These are phyloP conservation scores for Diaporthe citri DNA, from an alignment of 2,329 filamentous ascomycete genomes.

Conservation along the genomic window DNA sequence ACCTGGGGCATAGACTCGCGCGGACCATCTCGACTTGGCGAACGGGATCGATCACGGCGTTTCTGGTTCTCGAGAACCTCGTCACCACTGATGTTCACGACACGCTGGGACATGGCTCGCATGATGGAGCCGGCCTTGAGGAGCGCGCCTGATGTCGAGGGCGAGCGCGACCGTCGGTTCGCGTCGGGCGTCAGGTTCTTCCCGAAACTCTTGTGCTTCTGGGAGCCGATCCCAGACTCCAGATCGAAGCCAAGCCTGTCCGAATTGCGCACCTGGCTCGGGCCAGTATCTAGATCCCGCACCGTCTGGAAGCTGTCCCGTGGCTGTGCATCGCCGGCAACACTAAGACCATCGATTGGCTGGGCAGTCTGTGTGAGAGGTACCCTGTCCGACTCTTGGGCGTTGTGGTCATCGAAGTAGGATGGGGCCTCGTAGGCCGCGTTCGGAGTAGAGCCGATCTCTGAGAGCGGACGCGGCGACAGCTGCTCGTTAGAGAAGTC, in stretches of 20 bases:
- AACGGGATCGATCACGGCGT: conserved; percentile 71
- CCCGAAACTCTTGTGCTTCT: conserved; percentile 69
- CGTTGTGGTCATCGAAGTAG: conserved; percentile 48
- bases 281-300: conserved; percentile 67
- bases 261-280: conserved; percentile 60
- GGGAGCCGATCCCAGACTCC: conserved; percentile 68
- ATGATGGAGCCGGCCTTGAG: conserved; percentile 81
- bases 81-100: conserved; percentile 97
- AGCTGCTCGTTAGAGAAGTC: conserved; percentile 48
- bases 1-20: conserved; percentile 61
- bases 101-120: conserved; percentile 92
- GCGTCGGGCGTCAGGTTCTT: conserved; percentile 66
- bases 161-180: conserved; percentile 68
- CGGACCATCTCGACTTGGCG: conserved; percentile 64
- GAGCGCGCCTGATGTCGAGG: conserved; percentile 74
- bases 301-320: conserved; percentile 71
- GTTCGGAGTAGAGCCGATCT: conserved; percentile 39
- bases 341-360: conserved; percentile 64
- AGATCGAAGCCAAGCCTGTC: conserved; percentile 68
- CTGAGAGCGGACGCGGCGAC: conserved; percentile 46
- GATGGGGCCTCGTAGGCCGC: conserved; percentile 42
- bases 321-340: conserved; percentile 54
- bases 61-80: conserved; percentile 82
- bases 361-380: conserved; percentile 69
- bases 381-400: conserved; percentile 68